Conservation (phyloP, 2,329 filamentous ascomycete genomes). For the Atkinsonella texensis region DNA sequence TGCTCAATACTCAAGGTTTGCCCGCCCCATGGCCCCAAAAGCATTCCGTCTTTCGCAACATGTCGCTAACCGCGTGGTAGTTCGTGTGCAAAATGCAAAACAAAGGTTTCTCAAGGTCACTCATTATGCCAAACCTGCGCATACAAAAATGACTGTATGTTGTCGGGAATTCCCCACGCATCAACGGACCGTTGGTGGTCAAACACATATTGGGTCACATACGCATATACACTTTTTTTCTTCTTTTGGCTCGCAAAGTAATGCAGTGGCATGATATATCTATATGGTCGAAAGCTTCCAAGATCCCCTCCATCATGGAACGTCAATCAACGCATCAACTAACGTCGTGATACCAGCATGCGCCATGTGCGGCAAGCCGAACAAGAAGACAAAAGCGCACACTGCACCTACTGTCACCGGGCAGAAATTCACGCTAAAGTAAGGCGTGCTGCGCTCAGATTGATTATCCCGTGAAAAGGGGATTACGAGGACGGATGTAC, state of each 20-base stretch:
- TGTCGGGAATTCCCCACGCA: no score
- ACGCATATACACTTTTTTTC: no score
- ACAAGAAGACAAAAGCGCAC: conserved; percentile 34
- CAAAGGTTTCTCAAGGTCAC: conserved; percentile 49
- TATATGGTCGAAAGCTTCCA: no score
- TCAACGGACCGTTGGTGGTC: no score
- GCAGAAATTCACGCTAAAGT: conserved; percentile 53
- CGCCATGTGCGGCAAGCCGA: conserved; percentile 51
- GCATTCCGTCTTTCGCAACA: no score
- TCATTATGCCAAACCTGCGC: conserved; percentile 51
- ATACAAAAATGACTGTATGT: conserved; percentile 47
- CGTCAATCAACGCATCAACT: neutral
- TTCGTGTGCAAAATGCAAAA: conserved; percentile 49
- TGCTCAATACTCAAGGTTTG: conserved; percentile 40
- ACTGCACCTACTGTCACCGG: conserved; percentile 41
- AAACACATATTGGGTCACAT: no score
- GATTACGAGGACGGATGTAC: neutral
- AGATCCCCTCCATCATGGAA: no score
- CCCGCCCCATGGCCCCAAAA: no score
- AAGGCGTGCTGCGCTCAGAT: conserved; percentile 6
- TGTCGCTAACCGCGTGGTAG: conserved; percentile 18
- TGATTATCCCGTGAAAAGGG: neutral
- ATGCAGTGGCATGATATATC: no score
- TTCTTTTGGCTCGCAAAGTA: no score
- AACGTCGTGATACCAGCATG: conserved; percentile 32